Percentiles rank a stretch among this genome's conserved stretches.
Evolutionary conservation across 371 early-diverging fungal genomes (phyloP).

Genomic region (Zopfochytrium polystomum): DNA sequence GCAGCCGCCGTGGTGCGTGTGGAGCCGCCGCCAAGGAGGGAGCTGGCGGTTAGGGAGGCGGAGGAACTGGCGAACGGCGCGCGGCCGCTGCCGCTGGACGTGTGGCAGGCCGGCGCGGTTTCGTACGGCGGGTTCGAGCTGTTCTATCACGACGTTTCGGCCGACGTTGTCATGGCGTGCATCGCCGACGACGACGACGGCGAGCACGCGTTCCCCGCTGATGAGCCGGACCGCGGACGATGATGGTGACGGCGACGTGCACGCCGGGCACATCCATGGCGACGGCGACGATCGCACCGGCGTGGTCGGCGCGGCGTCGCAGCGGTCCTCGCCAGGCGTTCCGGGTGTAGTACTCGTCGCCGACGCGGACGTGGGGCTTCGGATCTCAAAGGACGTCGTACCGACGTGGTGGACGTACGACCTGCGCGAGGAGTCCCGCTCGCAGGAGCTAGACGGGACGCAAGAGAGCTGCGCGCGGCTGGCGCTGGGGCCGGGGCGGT

Average conservation of each 20-base stretch:
- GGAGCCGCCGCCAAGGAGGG: too few relatives aligned
- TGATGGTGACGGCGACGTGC: neutral
- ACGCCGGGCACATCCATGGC: neutral
- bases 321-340: too few relatives aligned
- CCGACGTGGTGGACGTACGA: slow-evolving; percentile 21
- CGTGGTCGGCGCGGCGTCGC: too few relatives aligned
- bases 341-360: slow-evolving; percentile 19
- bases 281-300: too few relatives aligned
- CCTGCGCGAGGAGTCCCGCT: slow-evolving; percentile 13
- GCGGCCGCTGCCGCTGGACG: neutral
- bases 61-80: neutral
- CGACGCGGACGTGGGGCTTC: slow-evolving; percentile 8
- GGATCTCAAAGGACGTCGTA: slow-evolving; percentile 13
- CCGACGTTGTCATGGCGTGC: slow-evolving; percentile 6
- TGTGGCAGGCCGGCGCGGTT: slow-evolving; percentile 1
- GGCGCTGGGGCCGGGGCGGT: slow-evolving; percentile 14
- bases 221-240: neutral
- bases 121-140: slow-evolving; percentile 8
- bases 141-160: slow-evolving; percentile 5
- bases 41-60: neutral
- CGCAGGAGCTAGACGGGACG: slow-evolving; percentile 6
- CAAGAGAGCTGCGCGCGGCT: slow-evolving; percentile 12
- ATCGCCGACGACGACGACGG: neutral
- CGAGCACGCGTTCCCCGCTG: neutral
- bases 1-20: too few relatives aligned